A percentile compares a stretch with the other conserved stretches of the same genome.
These are phyloP conservation scores for Aspergillus fischeri DNA, from an alignment of 2,329 filamentous ascomycete species.

Conservation along the genomic window DNA sequence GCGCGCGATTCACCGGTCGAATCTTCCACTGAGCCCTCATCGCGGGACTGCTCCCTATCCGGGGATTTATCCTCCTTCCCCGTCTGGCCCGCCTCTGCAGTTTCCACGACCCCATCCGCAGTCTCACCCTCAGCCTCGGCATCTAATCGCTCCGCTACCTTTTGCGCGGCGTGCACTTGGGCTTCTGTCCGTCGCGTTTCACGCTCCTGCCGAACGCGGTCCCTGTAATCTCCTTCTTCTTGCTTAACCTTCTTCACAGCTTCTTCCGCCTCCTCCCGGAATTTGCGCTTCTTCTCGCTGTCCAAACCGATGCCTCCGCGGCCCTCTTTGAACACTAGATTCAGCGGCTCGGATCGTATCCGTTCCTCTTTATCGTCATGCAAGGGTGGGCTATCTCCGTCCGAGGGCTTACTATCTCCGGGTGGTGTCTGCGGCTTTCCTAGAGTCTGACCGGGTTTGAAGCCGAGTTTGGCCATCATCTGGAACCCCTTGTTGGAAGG, in stretches of 20 bases:
- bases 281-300: slow-evolving; percentile 74
- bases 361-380: slow-evolving; percentile 11
- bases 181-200: slow-evolving; percentile 66
- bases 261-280: slow-evolving; percentile 57
- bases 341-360: slow-evolving; percentile 66
- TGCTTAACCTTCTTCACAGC: slow-evolving; percentile 59
- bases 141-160: slow-evolving; percentile 73
- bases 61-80: slow-evolving; percentile 4
- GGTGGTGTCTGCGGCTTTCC: slow-evolving; percentile 52
- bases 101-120: slow-evolving; percentile 8
- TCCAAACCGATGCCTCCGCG: slow-evolving; percentile 80
- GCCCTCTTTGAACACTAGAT: slow-evolving; percentile 71
- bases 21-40: slow-evolving; percentile 9
- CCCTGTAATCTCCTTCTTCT: slow-evolving; percentile 68
- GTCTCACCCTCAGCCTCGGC: slow-evolving; percentile 43
- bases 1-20: neutral
- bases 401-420: neutral
- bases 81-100: slow-evolving; percentile 4
- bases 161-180: slow-evolving; percentile 72
- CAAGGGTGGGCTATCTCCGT: neutral
- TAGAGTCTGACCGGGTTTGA: slow-evolving; percentile 68
- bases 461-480: slow-evolving; percentile 98
- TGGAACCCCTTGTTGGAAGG: slow-evolving; percentile 78
- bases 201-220: slow-evolving; percentile 65
- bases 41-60: neutral